Evolutionary conservation across 2,329 filamentous ascomycete genomes (phyloP).

Genomic region (Pseudogymnoascus sp.): DNA sequence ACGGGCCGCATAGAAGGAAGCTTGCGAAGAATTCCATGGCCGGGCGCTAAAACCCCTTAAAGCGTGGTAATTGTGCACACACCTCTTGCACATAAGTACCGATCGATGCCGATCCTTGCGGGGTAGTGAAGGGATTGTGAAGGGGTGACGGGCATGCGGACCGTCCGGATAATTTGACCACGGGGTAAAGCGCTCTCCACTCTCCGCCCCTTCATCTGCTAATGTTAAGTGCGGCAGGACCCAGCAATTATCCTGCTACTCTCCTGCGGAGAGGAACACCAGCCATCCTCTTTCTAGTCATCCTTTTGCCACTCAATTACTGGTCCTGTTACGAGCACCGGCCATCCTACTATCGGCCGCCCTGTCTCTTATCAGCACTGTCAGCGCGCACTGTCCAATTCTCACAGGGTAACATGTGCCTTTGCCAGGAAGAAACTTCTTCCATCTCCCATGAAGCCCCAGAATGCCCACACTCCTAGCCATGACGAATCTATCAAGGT

Average conservation of each 20-base stretch:
- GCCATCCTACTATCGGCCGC: not conserved
- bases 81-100: not conserved
- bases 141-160: not conserved
- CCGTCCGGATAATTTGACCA: constrained; percentile 1
- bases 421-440: constrained; percentile 8
- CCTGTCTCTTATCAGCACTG: not conserved
- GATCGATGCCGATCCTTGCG: constrained; percentile 4
- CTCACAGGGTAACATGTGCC: constrained; percentile 8
- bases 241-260: not conserved
- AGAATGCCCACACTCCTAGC: constrained; percentile 5
- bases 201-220: constrained; percentile 1
- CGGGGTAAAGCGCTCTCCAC: not conserved
- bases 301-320: not conserved
- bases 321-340: not conserved
- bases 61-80: not conserved
- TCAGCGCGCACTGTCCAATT: constrained; percentile 5
- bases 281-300: not conserved
- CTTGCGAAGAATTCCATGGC: not conserved
- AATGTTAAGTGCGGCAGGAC: not conserved
- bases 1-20: constrained; percentile 5
- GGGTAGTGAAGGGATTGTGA: not conserved
- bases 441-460: constrained; percentile 7
- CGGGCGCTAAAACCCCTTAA: not conserved
- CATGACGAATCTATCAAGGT: constrained; percentile 1
- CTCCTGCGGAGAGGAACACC: not conserved